A percentile compares a stretch with the other conserved stretches of the same genome.
Conservation (phyloP, 129 eudicot species). For the Kitagawia praeruptora region DNA sequence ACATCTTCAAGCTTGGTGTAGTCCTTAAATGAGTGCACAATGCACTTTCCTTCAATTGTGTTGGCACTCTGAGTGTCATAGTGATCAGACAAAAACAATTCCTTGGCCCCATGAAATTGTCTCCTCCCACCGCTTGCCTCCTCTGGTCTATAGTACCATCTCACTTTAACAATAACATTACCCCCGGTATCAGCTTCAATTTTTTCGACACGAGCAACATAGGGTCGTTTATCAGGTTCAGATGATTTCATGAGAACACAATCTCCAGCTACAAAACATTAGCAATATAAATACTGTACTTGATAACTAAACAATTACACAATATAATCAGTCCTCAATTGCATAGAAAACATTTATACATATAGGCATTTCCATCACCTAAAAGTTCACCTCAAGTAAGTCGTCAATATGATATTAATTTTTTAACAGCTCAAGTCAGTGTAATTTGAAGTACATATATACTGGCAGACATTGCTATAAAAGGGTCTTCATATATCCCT, state of each 20-base stretch:
- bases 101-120: slow-evolving; percentile 58
- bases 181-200: slow-evolving; percentile 52
- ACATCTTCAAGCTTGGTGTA: slow-evolving; percentile 66
- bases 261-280: slow-evolving; percentile 49
- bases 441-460: background rate
- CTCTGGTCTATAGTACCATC: slow-evolving; percentile 76
- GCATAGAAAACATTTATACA: background rate
- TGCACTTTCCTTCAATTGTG: slow-evolving; percentile 61
- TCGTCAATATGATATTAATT: background rate
- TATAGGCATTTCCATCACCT: background rate
- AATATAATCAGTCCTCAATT: background rate
- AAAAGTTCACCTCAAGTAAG: background rate
- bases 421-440: background rate
- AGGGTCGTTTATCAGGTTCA: slow-evolving; percentile 38
- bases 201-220: slow-evolving; percentile 64
- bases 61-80: slow-evolving; percentile 58
- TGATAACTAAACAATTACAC: background rate
- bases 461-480: background rate
- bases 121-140: slow-evolving; percentile 61
- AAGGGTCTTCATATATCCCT: background rate
- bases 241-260: slow-evolving; percentile 58
- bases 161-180: slow-evolving; percentile 41
- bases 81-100: slow-evolving; percentile 58
- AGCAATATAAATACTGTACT: background rate
- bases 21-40: slow-evolving; percentile 59